Evolutionary conservation across 352 stramenopile species (phyloP).

Genomic region (Globisporangium spiculum): DNA sequence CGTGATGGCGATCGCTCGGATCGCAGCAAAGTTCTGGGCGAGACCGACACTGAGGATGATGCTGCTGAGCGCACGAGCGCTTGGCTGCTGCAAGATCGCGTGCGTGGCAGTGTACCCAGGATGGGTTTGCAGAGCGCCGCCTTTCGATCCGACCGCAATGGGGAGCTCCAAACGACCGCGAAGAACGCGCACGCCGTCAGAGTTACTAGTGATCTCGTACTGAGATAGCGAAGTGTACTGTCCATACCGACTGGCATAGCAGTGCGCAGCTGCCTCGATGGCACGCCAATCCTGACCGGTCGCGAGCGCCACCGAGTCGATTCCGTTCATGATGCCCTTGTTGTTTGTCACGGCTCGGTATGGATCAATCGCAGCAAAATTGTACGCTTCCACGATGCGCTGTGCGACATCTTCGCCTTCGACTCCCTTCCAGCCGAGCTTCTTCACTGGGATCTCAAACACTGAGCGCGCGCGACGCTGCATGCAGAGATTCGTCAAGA

Average conservation of each 20-base stretch:
- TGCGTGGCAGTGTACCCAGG: constrained; percentile 75
- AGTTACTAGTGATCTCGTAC: constrained; percentile 49
- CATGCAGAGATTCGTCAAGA: constrained; percentile 89
- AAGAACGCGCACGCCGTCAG: constrained; percentile 46
- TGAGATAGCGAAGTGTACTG: constrained; percentile 80
- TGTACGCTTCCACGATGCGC: constrained; percentile 82
- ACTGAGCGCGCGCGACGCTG: constrained; percentile 61
- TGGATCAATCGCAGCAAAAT: constrained; percentile 80
- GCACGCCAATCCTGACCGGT: constrained; percentile 85
- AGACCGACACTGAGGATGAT: constrained; percentile 82
- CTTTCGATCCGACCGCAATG: constrained; percentile 80
- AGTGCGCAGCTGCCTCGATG: constrained; percentile 81
- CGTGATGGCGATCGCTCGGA: constrained; percentile 82
- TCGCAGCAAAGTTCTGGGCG: constrained; percentile 84
- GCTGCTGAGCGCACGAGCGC: constrained; percentile 52
- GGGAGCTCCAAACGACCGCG: constrained; percentile 75
- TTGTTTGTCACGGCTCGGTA: constrained; percentile 88
- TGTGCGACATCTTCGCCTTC: constrained; percentile 66
- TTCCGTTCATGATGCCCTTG: constrained; percentile 89
- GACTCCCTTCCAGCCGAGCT: constrained; percentile 81
- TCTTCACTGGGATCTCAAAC: constrained; percentile 72
- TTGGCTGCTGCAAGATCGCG: constrained; percentile 72
- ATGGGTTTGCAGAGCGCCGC: constrained; percentile 78
- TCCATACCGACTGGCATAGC: constrained; percentile 71
- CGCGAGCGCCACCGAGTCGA: constrained; percentile 77